Conservation (phyloP, 768 basidiomycete genomes). For the Psilocybe cubensis region DNA sequence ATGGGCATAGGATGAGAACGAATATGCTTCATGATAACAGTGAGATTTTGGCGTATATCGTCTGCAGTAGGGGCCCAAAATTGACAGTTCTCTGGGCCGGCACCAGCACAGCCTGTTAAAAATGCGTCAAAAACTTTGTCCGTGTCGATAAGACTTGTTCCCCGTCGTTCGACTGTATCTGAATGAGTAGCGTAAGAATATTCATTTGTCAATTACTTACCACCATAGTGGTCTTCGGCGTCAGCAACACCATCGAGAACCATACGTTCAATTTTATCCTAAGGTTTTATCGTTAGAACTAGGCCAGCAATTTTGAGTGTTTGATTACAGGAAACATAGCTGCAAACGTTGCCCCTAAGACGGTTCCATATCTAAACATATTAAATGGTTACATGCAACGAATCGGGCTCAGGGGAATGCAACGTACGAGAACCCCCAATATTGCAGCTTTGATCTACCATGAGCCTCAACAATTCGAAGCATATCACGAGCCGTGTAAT, state of each 20-base stretch:
- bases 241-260: slow-evolving; percentile 44
- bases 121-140: slow-evolving; percentile 38
- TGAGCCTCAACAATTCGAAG: slow-evolving; percentile 35
- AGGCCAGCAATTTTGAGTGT: neutral
- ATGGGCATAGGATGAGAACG: slow-evolving; percentile 36
- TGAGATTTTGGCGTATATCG: slow-evolving; percentile 36
- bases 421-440: slow-evolving; percentile 35
- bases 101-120: slow-evolving; percentile 37
- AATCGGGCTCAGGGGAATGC: neutral
- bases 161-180: slow-evolving; percentile 32
- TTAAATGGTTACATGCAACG: neutral
- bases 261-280: slow-evolving; percentile 36
- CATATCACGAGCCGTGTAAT: slow-evolving; percentile 42
- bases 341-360: slow-evolving; percentile 35
- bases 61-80: slow-evolving; percentile 38
- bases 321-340: slow-evolving; percentile 35
- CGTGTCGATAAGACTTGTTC: slow-evolving; percentile 38
- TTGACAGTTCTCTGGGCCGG: slow-evolving; percentile 37
- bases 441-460: slow-evolving; percentile 34
- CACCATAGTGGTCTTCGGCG: slow-evolving; percentile 39
- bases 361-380: slow-evolving; percentile 26
- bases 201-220: slow-evolving; percentile 22
- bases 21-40: slow-evolving; percentile 32
- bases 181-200: neutral
- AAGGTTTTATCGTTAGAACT: neutral